These are phyloP conservation scores for Simplicillium sp. DNA, from an alignment of 2,329 filamentous ascomycete genomes.

Conservation along the genomic window DNA sequence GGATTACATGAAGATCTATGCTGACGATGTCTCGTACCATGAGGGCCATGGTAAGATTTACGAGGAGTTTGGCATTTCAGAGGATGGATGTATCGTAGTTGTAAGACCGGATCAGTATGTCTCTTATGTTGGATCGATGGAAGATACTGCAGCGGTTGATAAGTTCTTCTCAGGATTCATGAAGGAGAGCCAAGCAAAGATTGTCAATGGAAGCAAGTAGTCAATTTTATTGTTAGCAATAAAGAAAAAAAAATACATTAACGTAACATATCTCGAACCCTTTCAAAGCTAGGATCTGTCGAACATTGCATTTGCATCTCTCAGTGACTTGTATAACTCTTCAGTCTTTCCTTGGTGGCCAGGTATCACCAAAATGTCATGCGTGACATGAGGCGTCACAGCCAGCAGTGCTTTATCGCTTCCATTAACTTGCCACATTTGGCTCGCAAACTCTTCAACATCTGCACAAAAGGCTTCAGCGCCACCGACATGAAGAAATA, in stretches of 20 bases:
- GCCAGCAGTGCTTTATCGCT: neutral
- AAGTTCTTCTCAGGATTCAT: constrained; percentile 23
- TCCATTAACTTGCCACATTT: constrained; percentile 4
- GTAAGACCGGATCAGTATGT: constrained; percentile 62
- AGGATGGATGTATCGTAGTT: constrained; percentile 47
- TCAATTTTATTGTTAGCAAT: too few species aligned
- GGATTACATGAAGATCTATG: constrained; percentile 48
- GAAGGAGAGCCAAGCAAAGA: neutral
- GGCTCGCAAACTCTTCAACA: neutral
- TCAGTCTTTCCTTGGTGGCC: too few species aligned
- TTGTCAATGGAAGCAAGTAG: neutral
- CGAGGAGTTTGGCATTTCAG: constrained; percentile 45
- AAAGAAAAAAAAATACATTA: too few species aligned
- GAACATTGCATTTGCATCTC: too few species aligned
- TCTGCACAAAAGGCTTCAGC: constrained; percentile 4
- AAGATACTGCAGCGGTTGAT: constrained; percentile 22
- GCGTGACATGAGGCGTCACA: constrained; percentile 1
- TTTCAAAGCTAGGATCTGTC: too few species aligned
- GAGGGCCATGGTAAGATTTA: constrained; percentile 43
- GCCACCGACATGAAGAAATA: constrained; percentile 4
- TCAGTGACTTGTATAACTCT: too few species aligned
- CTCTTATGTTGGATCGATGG: constrained; percentile 27
- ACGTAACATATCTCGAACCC: too few species aligned
- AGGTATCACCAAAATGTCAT: constrained; percentile 1
- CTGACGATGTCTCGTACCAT: constrained; percentile 43